phyloP scores from a whole-genome alignment of 2,329 filamentous ascomycete species.

The Pseudogymnoascus sp. region DNA sequence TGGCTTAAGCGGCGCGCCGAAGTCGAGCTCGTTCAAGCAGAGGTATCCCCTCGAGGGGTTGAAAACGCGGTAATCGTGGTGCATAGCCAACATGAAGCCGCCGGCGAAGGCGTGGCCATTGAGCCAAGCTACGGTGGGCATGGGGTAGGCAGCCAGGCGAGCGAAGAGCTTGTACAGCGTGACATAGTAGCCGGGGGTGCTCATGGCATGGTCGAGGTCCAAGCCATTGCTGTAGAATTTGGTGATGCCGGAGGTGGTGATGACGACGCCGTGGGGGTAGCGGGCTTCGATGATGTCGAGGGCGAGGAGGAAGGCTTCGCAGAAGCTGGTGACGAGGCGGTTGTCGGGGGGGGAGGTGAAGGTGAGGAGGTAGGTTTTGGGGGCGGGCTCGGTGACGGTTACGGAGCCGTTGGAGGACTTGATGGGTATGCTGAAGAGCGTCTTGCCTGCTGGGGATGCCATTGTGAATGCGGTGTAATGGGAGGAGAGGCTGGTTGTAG shows the following conservation, averaged over 20 bases:
- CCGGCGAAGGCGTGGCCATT: conserved; percentile 78
- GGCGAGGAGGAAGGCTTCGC: conserved; percentile 58
- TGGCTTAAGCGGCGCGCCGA: conserved; percentile 67
- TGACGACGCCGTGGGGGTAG: conserved; percentile 62
- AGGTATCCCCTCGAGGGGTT: conserved; percentile 63
- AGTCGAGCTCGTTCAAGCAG: conserved; percentile 75
- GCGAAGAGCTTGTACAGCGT: conserved; percentile 58
- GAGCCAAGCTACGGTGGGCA: conserved; percentile 73
- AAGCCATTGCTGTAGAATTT: conserved; percentile 83
- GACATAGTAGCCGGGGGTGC: conserved; percentile 54
- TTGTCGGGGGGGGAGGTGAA: conserved; percentile 69
- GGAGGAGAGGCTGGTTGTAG: background rate
- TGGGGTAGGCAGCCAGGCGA: conserved; percentile 59
- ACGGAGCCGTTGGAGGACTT: conserved; percentile 49
- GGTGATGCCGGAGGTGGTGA: conserved; percentile 66
- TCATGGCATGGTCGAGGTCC: conserved; percentile 62
- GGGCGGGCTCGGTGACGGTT: conserved; percentile 52
- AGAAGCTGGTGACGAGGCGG: conserved; percentile 62
- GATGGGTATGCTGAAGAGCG: conserved; percentile 56
- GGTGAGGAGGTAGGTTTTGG: conserved; percentile 62
- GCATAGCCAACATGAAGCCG: conserved; percentile 74
- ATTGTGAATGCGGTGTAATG: conserved; percentile 14
- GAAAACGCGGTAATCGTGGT: conserved; percentile 77
- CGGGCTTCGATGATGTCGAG: conserved; percentile 65
- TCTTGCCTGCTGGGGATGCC: conserved; percentile 16